phyloP scores from a whole-genome alignment of 2,329 filamentous ascomycete species.

The Neoarthrinium moseri region DNA sequence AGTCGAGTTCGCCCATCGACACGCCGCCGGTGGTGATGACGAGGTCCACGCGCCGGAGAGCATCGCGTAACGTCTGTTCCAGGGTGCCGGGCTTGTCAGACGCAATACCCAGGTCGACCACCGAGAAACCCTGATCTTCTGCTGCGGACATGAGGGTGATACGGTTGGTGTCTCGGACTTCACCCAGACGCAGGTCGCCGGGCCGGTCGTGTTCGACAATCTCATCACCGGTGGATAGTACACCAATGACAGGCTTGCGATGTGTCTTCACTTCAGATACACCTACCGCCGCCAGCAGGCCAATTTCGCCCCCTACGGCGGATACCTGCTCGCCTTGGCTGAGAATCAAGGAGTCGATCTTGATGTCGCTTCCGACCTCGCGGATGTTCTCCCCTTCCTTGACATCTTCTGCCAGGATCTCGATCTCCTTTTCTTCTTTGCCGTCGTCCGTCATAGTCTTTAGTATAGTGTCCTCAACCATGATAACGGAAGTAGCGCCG shows the following conservation, averaged over 20 bases:
- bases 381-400: conserved; percentile 82
- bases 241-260: conserved; percentile 74
- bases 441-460: conserved; percentile 74
- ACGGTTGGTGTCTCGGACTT: conserved; percentile 92
- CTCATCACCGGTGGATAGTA: conserved; percentile 93
- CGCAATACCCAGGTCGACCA: conserved; percentile 83
- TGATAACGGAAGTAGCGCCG: conserved; percentile 87
- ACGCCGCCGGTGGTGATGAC: conserved; percentile 93
- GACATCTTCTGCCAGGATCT: conserved; percentile 78
- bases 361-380: conserved; percentile 86
- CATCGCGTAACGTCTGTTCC: conserved; percentile 73
- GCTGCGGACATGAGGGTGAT: conserved; percentile 82
- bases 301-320: conserved; percentile 85
- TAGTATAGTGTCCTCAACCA: conserved; percentile 91
- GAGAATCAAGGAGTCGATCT: conserved; percentile 67
- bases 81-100: conserved; percentile 71
- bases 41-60: conserved; percentile 72
- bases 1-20: conserved; percentile 95
- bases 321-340: conserved; percentile 79
- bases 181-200: conserved; percentile 66
- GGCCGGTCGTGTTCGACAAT: conserved; percentile 73
- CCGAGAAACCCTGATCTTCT: conserved; percentile 71
- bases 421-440: conserved; percentile 81
- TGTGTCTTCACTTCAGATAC: conserved; percentile 70
- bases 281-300: conserved; percentile 83